Conservation (phyloP, 768 basidiomycete species). For the Mycena filopes region DNA sequence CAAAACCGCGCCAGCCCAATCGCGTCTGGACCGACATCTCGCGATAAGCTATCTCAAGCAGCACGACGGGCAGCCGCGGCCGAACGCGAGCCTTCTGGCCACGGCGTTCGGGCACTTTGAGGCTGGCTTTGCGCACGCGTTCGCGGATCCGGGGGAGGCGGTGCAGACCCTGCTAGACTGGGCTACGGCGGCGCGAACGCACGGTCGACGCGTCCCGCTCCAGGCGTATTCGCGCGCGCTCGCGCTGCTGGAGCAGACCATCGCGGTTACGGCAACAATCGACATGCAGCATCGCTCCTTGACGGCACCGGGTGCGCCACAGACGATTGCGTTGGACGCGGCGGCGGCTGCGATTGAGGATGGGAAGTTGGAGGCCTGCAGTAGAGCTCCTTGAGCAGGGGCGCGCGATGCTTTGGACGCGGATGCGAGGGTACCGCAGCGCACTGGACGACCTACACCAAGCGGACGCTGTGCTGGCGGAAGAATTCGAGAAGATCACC, state of each 20-base stretch:
- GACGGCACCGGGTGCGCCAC: neutral
- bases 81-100: neutral
- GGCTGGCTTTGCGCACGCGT: neutral
- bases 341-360: slow-evolving; percentile 39
- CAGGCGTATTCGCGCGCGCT: slow-evolving; percentile 18
- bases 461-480: neutral
- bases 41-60: slow-evolving; percentile 8
- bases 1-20: neutral
- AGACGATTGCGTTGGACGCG: slow-evolving; percentile 37
- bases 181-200: slow-evolving; percentile 2
- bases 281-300: slow-evolving; percentile 17
- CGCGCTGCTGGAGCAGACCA: slow-evolving; percentile 13
- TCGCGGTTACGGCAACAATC: neutral
- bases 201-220: neutral
- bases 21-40: slow-evolving; percentile 10
- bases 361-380: slow-evolving; percentile 32
- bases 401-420: slow-evolving; percentile 36
- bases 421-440: slow-evolving; percentile 16
- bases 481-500: slow-evolving; percentile 17
- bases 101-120: slow-evolving; percentile 4
- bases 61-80: neutral
- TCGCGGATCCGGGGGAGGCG: neutral
- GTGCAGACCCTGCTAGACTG: slow-evolving; percentile 5
- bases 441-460: slow-evolving; percentile 21
- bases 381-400: slow-evolving; percentile 41